phyloP scores from a whole-genome alignment of 1,284 basidiomycete species.

The Meripilus lineatus region DNA sequence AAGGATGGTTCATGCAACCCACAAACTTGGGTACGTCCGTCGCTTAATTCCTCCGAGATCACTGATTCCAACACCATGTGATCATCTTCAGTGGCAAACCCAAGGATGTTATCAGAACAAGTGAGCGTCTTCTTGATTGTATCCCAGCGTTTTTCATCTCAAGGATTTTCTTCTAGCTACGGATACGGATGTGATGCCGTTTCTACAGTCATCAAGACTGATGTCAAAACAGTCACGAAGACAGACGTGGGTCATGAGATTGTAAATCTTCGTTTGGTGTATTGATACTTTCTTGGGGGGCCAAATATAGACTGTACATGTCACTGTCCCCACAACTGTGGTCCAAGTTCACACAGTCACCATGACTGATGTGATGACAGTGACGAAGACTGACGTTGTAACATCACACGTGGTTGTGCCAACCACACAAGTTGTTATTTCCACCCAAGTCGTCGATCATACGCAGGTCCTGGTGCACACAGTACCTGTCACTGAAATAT shows the following conservation, averaged over 20 bases:
- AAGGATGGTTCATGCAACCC: constrained; percentile 49
- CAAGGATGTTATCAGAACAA: constrained; percentile 58
- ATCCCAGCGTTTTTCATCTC: not conserved
- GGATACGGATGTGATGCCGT: constrained; percentile 11
- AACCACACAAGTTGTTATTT: constrained; percentile 60
- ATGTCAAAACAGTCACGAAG: constrained; percentile 14
- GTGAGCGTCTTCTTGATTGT: constrained; percentile 22
- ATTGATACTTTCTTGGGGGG: not conserved
- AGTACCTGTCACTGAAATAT: constrained; percentile 54
- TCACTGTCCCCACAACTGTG: constrained; percentile 30
- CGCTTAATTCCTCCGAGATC: constrained; percentile 1
- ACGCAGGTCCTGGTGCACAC: constrained; percentile 53
- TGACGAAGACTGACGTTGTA: constrained; percentile 41
- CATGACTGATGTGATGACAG: constrained; percentile 24
- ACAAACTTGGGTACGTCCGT: constrained; percentile 49
- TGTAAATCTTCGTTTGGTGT: not conserved
- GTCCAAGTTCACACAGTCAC: constrained; percentile 17
- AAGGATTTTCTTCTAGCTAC: not conserved
- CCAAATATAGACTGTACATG: constrained; percentile 25
- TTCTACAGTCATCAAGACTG: constrained; percentile 24
- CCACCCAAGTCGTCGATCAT: constrained; percentile 57
- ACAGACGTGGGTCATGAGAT: constrained; percentile 7
- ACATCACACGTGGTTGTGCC: constrained; percentile 53
- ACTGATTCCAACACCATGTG: not conserved
- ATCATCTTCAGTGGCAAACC: constrained; percentile 33